These are phyloP conservation scores for Cordyceps farinosa DNA, from an alignment of 2,329 filamentous ascomycete species.

Conservation along the genomic window DNA sequence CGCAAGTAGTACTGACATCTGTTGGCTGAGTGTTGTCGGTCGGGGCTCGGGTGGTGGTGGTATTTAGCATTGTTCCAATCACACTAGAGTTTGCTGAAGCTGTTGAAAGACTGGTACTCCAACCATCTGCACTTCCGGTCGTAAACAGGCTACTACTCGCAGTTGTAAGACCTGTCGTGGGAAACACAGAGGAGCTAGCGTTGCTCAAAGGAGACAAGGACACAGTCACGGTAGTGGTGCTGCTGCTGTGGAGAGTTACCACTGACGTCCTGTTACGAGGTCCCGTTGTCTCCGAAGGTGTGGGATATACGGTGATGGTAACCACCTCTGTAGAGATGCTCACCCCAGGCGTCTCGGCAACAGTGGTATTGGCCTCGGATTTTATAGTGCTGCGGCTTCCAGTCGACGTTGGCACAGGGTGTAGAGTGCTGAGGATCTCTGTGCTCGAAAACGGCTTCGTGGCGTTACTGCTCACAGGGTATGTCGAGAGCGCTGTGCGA, in stretches of 20 bases:
- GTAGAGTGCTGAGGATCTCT: neutral
- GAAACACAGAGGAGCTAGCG: neutral
- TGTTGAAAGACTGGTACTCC: neutral
- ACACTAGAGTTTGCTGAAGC: neutral
- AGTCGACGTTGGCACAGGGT: neutral
- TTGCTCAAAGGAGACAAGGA: neutral
- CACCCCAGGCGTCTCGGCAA: neutral
- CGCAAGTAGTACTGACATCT: neutral
- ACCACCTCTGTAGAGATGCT: constrained; percentile 5
- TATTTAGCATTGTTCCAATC: neutral
- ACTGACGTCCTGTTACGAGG: neutral
- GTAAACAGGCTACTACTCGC: neutral
- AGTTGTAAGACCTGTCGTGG: neutral
- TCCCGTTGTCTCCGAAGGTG: neutral
- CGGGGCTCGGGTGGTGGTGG: neutral
- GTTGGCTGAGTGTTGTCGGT: neutral
- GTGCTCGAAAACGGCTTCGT: neutral
- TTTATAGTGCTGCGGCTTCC: neutral
- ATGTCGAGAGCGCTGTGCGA: neutral
- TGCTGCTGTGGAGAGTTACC: neutral
- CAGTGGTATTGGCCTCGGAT: neutral
- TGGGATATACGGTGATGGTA: constrained; percentile 14
- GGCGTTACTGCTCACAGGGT: neutral
- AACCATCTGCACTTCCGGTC: neutral
- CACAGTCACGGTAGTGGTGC: neutral